Percentiles rank a stretch among this genome's conserved stretches.
Conservation (phyloP, 139 green algal genomes). For the Ettlia oleoabundans region DNA sequence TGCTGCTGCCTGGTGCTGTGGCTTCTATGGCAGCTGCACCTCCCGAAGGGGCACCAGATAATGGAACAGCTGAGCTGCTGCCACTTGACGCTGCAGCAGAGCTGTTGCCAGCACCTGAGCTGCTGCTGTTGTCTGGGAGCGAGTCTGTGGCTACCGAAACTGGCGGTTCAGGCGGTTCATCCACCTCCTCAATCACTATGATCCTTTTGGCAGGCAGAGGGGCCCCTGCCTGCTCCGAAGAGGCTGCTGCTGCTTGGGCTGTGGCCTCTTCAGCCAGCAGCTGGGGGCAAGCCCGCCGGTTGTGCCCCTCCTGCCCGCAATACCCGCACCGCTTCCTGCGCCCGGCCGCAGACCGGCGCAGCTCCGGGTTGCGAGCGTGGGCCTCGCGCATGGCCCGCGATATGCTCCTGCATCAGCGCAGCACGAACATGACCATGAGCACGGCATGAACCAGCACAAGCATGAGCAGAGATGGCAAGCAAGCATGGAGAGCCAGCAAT, state of each 20-base stretch:
- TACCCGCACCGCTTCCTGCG: constrained; percentile 42
- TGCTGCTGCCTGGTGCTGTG: background rate
- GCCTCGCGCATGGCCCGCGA: constrained; percentile 22
- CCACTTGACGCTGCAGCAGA: background rate
- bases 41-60: too few relatives aligned
- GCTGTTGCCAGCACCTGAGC: background rate
- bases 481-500: too few relatives aligned
- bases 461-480: too few relatives aligned
- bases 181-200: constrained; percentile 35
- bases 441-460: too few relatives aligned
- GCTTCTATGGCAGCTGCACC: too few relatives aligned
- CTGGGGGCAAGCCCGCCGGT: constrained; percentile 41
- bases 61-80: background rate
- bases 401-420: constrained; percentile 16
- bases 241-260: background rate
- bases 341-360: constrained; percentile 21
- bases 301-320: constrained; percentile 45
- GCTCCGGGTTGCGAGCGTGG: constrained; percentile 30
- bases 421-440: too few relatives aligned
- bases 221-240: background rate
- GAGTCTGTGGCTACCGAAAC: too few relatives aligned
- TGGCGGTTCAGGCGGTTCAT: too few relatives aligned
- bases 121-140: background rate
- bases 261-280: background rate
- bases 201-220: background rate